Conservation (phyloP, 768 basidiomycete genomes). For the Porphyrellus cyaneotinctus region DNA sequence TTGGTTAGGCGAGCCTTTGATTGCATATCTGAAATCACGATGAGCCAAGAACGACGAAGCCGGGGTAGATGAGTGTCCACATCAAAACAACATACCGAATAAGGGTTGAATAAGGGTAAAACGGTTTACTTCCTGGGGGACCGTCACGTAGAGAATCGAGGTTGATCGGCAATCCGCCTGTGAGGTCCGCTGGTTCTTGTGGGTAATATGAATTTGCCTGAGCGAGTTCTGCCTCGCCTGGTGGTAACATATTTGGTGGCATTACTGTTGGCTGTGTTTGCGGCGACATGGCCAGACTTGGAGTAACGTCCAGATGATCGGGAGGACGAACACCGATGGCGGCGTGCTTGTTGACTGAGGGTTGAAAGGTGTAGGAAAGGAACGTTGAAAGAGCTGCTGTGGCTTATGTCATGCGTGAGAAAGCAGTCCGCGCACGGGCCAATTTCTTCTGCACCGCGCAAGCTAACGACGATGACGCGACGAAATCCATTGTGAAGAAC, state of each 20-base stretch:
- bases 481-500: slow-evolving; percentile 24
- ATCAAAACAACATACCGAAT: slow-evolving; percentile 59
- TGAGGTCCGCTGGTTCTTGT: slow-evolving; percentile 72
- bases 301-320: slow-evolving; percentile 8
- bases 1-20: slow-evolving; percentile 87
- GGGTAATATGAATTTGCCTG: slow-evolving; percentile 64
- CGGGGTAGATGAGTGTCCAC: not conserved
- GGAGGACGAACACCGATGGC: slow-evolving; percentile 11
- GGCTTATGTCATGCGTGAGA: slow-evolving; percentile 52
- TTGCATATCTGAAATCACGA: slow-evolving; percentile 62
- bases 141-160: slow-evolving; percentile 84
- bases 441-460: slow-evolving; percentile 27
- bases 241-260: slow-evolving; percentile 58
- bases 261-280: slow-evolving; percentile 50
- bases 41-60: not conserved
- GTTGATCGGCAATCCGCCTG: slow-evolving; percentile 81
- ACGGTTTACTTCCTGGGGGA: slow-evolving; percentile 84
- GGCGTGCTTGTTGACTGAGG: slow-evolving; percentile 20
- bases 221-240: slow-evolving; percentile 49
- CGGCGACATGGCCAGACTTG: slow-evolving; percentile 43
- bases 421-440: slow-evolving; percentile 56
- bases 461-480: slow-evolving; percentile 16
- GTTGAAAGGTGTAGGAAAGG: slow-evolving; percentile 31
- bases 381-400: slow-evolving; percentile 41
- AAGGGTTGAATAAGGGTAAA: slow-evolving; percentile 87